Evolutionary conservation across 164 flowering plant genomes (phyloP).

Genomic region (Protea cynaroides): DNA sequence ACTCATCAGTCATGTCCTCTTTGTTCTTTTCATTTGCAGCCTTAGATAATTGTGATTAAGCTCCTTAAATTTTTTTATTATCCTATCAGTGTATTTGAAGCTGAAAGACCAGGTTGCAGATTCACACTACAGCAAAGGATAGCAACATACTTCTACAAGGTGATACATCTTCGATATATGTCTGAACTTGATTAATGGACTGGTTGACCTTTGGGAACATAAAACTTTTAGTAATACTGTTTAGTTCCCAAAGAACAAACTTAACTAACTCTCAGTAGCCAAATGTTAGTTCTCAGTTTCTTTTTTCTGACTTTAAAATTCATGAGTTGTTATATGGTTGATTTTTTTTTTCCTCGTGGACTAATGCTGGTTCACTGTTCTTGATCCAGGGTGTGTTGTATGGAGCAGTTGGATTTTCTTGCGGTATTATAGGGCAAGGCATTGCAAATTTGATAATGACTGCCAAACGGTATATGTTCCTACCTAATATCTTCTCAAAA

Average conservation of each 20-base stretch:
- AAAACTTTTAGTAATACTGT: too few species aligned
- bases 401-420: conserved; percentile 83
- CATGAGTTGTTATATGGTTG: neutral
- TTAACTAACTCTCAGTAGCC: too few species aligned
- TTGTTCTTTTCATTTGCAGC: neutral
- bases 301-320: neutral
- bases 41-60: neutral
- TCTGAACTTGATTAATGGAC: neutral
- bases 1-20: neutral
- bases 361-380: neutral
- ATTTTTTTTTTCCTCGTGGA: neutral
- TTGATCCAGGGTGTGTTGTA: conserved; percentile 70
- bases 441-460: conserved; percentile 95
- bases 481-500: neutral
- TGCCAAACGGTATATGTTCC: conserved; percentile 61
- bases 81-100: conserved; percentile 47
- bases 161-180: conserved; percentile 12
- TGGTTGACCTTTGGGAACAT: neutral
- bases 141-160: conserved; percentile 59
- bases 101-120: conserved; percentile 35
- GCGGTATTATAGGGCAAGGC: conserved; percentile 95
- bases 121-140: conserved; percentile 28
- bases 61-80: too few species aligned
- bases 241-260: too few species aligned
- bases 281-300: neutral